Evolutionary conservation across 2,329 filamentous ascomycete species (phyloP).

Genomic region (Trichoderma asperellum): DNA sequence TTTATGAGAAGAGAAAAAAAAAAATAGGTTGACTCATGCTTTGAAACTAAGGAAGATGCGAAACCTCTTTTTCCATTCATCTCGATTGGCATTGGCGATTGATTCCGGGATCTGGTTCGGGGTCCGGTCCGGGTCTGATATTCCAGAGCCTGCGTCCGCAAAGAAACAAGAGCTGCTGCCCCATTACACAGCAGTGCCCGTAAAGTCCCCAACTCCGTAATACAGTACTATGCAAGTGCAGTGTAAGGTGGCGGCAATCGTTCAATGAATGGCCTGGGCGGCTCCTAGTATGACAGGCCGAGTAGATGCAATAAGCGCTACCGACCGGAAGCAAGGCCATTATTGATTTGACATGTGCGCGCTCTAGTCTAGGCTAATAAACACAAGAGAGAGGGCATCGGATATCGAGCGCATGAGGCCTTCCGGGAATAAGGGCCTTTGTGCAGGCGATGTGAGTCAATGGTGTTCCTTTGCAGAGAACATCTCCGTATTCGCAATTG

Average conservation of each 20-base stretch:
- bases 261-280: neutral
- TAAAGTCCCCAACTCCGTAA: neutral
- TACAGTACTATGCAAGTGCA: neutral
- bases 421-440: neutral
- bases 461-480: neutral
- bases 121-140: neutral
- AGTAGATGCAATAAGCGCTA: neutral
- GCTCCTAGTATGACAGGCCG: neutral
- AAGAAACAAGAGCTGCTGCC: neutral
- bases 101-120: neutral
- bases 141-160: neutral
- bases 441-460: neutral
- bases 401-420: neutral
- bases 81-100: neutral
- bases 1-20: no score
- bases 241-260: neutral
- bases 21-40: neutral
- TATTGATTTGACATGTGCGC: neutral
- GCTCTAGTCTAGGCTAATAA: neutral
- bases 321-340: neutral
- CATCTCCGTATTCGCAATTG: neutral
- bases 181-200: neutral
- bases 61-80: neutral
- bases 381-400: neutral
- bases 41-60: neutral